phyloP scores from a whole-genome alignment of 2,329 filamentous ascomycete genomes.

The Trichoderma aggressivum region DNA sequence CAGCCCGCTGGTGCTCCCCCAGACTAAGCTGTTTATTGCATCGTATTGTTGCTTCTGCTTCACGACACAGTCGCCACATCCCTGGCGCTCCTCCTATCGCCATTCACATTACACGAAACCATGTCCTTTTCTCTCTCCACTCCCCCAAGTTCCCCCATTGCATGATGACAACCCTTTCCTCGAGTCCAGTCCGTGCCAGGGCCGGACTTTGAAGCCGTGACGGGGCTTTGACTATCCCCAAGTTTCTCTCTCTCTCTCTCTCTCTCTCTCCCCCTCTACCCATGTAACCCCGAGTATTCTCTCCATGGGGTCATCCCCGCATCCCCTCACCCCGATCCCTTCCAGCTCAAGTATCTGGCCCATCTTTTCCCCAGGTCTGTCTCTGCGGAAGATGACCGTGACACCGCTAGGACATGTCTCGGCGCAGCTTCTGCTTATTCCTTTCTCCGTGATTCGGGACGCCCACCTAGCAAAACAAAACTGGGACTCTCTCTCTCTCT shows the following conservation, averaged over 20 bases:
- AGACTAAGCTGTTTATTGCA: not conserved
- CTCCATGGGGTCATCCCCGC: not conserved
- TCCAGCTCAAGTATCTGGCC: not conserved
- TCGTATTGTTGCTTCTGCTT: not conserved
- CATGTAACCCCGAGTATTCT: not conserved
- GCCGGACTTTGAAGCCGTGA: not conserved
- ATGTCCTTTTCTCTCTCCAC: not conserved
- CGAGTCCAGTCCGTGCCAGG: not conserved
- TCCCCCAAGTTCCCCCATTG: not conserved
- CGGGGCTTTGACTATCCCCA: not conserved
- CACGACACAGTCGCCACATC: not conserved
- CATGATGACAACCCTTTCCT: not conserved
- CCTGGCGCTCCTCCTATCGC: not conserved
- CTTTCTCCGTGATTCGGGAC: not conserved
- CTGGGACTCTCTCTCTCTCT: not conserved
- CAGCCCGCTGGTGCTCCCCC: not conserved
- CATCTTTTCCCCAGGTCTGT: not conserved
- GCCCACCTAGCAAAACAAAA: not conserved
- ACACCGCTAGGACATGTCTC: not conserved
- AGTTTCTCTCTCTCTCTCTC: not conserved
- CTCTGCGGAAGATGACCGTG: not conserved
- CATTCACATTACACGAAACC: not conserved
- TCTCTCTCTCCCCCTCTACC: not conserved
- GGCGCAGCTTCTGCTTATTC: not conserved
- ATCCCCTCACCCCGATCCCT: not conserved